These are phyloP conservation scores for Ascoidea tarda DNA, from an alignment of 805 yeast genomes.

Conservation along the genomic window DNA sequence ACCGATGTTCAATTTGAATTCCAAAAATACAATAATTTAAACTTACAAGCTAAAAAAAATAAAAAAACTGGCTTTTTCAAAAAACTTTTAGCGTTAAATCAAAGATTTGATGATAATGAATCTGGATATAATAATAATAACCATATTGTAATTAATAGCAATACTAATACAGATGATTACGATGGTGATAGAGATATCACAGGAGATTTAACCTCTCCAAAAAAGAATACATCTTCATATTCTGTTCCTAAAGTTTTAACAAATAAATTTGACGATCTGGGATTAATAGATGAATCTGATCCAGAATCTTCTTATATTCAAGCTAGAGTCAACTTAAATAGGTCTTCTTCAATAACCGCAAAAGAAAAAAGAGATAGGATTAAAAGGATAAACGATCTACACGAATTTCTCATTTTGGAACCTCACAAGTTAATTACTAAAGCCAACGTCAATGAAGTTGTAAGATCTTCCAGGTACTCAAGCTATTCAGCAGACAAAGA, in stretches of 20 bases:
- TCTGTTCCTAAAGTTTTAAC: constrained; percentile 13
- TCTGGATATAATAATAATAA: neutral
- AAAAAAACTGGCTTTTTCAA: neutral
- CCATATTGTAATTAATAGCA: neutral
- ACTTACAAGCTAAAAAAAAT: neutral
- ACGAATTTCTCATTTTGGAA: constrained; percentile 49
- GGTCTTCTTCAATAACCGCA: constrained; percentile 57
- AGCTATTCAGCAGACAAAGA: neutral
- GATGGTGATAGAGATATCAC: neutral
- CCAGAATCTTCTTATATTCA: constrained; percentile 35
- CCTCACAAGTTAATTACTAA: constrained; percentile 36
- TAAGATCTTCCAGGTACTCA: constrained; percentile 9
- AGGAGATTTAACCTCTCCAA: constrained; percentile 1
- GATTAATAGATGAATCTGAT: constrained; percentile 23
- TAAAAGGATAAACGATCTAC: constrained; percentile 42
- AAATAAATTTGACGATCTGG: constrained; percentile 11
- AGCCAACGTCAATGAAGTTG: constrained; percentile 32
- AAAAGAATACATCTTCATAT: constrained; percentile 4
- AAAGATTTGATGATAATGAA: neutral
- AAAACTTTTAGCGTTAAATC: neutral
- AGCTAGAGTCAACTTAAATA: constrained; percentile 43
- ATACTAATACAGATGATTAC: neutral
- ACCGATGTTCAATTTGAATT: neutral
- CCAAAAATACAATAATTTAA: too few species aligned
- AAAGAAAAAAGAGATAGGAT: constrained; percentile 62